Evolutionary conservation across 169 alveolate species (phyloP), one percentile per base, ranked within the genome.

Genomic region (Neospora caninum): DNA sequence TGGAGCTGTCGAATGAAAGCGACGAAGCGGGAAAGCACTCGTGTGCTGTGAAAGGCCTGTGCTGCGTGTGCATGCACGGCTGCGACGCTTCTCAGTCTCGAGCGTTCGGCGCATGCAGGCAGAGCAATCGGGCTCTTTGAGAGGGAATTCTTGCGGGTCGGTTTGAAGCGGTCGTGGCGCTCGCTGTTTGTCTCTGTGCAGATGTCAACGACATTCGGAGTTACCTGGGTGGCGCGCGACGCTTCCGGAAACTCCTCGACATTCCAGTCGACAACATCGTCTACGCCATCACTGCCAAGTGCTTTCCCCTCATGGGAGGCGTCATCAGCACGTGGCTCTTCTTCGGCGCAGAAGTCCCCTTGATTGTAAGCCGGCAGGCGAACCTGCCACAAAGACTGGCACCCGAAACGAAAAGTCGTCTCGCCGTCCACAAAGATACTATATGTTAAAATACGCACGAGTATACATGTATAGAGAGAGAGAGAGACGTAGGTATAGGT

Each of bases 251-350:
- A 29, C 73, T 94, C 53, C 70, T 94, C 41, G 96, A 94, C 45
- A 94, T 94, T 80, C 94, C 94, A 10, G 94, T 89, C 54, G 94
- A 94, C 45, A 92, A 87, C 91, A 94, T 94, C 45, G 78, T 92
- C 38, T 94, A 94, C 84, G 94, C 83, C 53, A 80, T 94, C 64
- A 84, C 93, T 18, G 94, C 93, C 70, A 96, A 96, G 88, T 91
- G 95, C 43, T 96, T 94, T 49, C 97, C 97, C 25, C 93, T 96
- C 38, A 95, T 96, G 88, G 97, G 97, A 0, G 97, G 97, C 38
- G 93, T 96, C 58, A 88, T 91, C 41, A 94, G 96, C 82, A 94
- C 96, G 31, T 96, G 97, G 97, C 88, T 96, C 54, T 96, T 96
- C 94, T 88, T 96, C 84, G 95, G 95, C 16, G 96, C 94, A 34